Conservation (phyloP, 257 asterid species). For the Schizonepeta tenuifolia region DNA sequence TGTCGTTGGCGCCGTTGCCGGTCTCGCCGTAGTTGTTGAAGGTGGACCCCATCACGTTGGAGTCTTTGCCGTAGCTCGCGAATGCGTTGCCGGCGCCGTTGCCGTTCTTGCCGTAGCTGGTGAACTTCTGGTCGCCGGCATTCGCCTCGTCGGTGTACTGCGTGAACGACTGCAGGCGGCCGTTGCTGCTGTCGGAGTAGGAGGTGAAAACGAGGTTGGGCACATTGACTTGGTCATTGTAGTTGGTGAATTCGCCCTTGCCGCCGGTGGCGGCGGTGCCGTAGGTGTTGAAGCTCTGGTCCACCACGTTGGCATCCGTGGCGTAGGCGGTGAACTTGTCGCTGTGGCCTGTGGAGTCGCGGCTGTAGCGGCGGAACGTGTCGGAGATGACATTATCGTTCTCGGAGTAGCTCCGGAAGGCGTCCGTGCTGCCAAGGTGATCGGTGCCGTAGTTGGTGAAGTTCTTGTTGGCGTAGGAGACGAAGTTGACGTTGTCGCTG, state of each 20-base stretch:
- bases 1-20: slow-evolving; percentile 56
- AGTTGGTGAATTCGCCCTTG: slow-evolving; percentile 54
- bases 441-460: slow-evolving; percentile 77
- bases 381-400: slow-evolving; percentile 43
- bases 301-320: slow-evolving; percentile 49
- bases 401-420: slow-evolving; percentile 61
- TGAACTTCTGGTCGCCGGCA: slow-evolving; percentile 61
- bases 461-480: slow-evolving; percentile 42
- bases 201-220: slow-evolving; percentile 66
- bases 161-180: slow-evolving; percentile 55
- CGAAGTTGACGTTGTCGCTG: slow-evolving; percentile 48
- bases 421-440: slow-evolving; percentile 53
- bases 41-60: slow-evolving; percentile 69
- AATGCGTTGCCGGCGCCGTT: slow-evolving; percentile 65
- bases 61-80: slow-evolving; percentile 56
- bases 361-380: slow-evolving; percentile 81
- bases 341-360: slow-evolving; percentile 56
- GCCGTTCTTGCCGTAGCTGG: slow-evolving; percentile 73
- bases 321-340: slow-evolving; percentile 64
- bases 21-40: slow-evolving; percentile 71
- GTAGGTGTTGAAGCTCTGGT: slow-evolving; percentile 73
- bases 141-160: slow-evolving; percentile 52
- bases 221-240: slow-evolving; percentile 43
- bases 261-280: slow-evolving; percentile 71
- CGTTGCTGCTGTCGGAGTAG: slow-evolving; percentile 63